Percentiles rank a stretch among this genome's conserved stretches.
phyloP scores from a whole-genome alignment of 2,329 filamentous ascomycete species.

The Aspergillus neoniger region DNA sequence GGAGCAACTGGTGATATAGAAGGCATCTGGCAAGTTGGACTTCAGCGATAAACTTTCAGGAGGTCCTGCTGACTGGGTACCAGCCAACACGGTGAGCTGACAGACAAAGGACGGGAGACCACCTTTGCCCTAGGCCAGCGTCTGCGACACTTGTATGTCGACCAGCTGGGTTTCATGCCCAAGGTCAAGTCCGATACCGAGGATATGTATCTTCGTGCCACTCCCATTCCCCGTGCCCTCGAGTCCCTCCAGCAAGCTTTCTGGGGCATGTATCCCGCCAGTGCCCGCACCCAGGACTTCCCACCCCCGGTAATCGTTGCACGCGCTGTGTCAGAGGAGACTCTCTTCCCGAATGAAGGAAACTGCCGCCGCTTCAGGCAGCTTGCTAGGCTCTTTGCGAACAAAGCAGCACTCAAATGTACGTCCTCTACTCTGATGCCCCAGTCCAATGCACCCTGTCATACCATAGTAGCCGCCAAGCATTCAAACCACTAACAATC shows the following conservation, averaged over 20 bases:
- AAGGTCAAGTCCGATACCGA: conserved; percentile 56
- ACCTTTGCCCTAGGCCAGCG: conserved; percentile 69
- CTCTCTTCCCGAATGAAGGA: conserved; percentile 75
- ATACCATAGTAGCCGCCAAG: neutral
- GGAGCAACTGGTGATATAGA: conserved; percentile 73
- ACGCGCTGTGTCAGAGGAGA: conserved; percentile 69
- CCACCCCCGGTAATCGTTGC: conserved; percentile 66
- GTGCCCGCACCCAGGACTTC: conserved; percentile 54
- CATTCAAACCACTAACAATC: too few species aligned
- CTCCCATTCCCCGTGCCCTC: conserved; percentile 72
- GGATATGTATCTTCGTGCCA: conserved; percentile 71
- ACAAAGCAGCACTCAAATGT: conserved; percentile 70
- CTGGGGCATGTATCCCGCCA: conserved; percentile 70
- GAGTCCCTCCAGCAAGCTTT: conserved; percentile 77
- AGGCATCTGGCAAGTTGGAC: conserved; percentile 68
- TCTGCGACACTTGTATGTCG: conserved; percentile 71
- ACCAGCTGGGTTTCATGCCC: conserved; percentile 73
- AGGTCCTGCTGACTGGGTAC: conserved; percentile 16
- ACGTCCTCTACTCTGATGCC: conserved; percentile 13
- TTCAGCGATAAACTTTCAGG: neutral
- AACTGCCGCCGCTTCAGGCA: conserved; percentile 72
- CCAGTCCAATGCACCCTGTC: neutral
- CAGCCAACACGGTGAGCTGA: conserved; percentile 65
- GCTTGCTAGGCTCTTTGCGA: conserved; percentile 69
- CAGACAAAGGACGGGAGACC: conserved; percentile 71